Percentiles rank a stretch among this genome's conserved stretches.
Evolutionary conservation across 2,329 filamentous ascomycete species (phyloP).

Genomic region (Neoascochyta sp.): DNA sequence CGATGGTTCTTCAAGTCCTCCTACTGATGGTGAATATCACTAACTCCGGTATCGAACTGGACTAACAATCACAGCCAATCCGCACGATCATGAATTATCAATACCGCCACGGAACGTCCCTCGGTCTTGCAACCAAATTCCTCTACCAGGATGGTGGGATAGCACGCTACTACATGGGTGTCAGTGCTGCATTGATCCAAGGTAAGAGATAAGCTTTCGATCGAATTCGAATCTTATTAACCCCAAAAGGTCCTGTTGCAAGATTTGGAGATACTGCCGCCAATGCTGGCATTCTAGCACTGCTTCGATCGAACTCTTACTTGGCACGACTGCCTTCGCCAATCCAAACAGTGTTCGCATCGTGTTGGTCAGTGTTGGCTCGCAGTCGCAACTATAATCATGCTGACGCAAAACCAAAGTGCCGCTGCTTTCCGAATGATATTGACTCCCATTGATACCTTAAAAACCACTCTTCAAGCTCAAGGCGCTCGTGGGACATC

Average conservation of each 20-base stretch:
- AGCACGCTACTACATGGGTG: constrained; percentile 25
- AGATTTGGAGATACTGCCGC: constrained; percentile 31
- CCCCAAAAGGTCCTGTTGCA: constrained; percentile 17
- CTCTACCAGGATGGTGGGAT: constrained; percentile 24
- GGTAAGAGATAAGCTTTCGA: constrained; percentile 3
- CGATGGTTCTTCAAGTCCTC: constrained; percentile 30
- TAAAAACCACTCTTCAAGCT: constrained; percentile 28
- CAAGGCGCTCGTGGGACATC: constrained; percentile 21
- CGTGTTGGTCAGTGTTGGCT: too few species aligned
- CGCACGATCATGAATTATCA: constrained; percentile 34
- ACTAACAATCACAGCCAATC: too few species aligned
- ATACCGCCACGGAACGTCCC: constrained; percentile 27
- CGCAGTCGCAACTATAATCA: too few species aligned
- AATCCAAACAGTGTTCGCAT: constrained; percentile 27
- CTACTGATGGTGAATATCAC: too few species aligned
- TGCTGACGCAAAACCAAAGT: too few species aligned
- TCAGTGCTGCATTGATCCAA: constrained; percentile 24
- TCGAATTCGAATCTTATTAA: neutral
- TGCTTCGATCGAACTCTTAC: constrained; percentile 25
- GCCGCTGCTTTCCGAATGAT: constrained; percentile 28
- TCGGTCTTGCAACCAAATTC: constrained; percentile 22
- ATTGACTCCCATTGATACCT: constrained; percentile 26
- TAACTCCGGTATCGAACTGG: too few species aligned
- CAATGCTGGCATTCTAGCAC: constrained; percentile 27
- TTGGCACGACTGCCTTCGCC: constrained; percentile 22